Evolutionary conservation across 805 yeast species (phyloP), one percentile per base, ranked within the genome.

Genomic region (Lipomyces anomalus): DNA sequence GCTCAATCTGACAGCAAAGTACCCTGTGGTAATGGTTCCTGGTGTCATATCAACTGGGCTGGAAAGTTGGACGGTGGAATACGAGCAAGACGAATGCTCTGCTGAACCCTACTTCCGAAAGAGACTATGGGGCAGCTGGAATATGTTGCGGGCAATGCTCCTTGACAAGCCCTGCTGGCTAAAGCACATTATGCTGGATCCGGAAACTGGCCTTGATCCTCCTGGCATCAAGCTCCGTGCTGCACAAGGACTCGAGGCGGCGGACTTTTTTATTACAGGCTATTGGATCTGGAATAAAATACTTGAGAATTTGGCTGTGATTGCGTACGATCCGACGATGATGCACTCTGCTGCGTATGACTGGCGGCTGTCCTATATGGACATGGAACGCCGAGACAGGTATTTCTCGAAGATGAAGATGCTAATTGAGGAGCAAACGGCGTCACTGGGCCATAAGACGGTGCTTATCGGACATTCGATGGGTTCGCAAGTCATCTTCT

Each of bases 231-330:
- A 73, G 56, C 61, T 92, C 22, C 71, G 98, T 46, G 94, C 97
- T 0, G 90, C 96, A 0, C 95, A 85, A 62, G 98, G 98, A 0
- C 85, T 92, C 63, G 97, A 89, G 58, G 92, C 96, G 40, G 92
- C 96, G 0, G 98, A 92, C 66, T 92, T 87, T 65, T 92, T 92
- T 60, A 80, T 92, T 33, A 36, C 22, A 3, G 98, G 98, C 0
- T 92, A 92, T 64, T 92, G 98, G 98, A 86, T 92, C 58, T 92
- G 98, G 98, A 87, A 86, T 62, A 92, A 92, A 62, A 78, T 92
- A 42, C 71, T 92, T n/a, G 95, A 90, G 64, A 92, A 92, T 59
- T 69, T 92, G 54, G 95, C 96, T 2, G 97, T 86, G 0, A 77
- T 92, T 50, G 96, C 97, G 0, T 92, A 92, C 65, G 95, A 86